Conservation (phyloP, 73 alveolate species). For the Blepharisma stoltei region DNA sequence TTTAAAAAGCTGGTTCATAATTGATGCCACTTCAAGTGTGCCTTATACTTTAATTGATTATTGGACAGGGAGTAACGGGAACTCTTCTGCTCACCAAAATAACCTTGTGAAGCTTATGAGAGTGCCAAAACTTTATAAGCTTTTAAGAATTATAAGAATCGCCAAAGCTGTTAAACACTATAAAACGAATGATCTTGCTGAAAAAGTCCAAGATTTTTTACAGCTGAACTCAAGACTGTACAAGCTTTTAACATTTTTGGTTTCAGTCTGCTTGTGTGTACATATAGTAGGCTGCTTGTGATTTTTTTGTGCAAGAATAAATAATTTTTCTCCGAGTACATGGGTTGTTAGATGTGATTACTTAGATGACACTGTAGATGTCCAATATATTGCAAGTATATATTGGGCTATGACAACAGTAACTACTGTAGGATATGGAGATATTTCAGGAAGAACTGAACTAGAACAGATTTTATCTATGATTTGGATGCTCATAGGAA, state of each 20-base stretch:
- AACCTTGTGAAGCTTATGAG: neutral
- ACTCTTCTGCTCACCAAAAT: neutral
- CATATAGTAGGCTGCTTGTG: conserved; percentile 83
- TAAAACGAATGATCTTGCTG: neutral
- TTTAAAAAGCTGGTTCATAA: conserved; percentile 33
- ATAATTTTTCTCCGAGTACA: conserved; percentile 64
- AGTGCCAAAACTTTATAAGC: conserved; percentile 22
- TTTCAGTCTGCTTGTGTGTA: conserved; percentile 65
- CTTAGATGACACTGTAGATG: conserved; percentile 27
- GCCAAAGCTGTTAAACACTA: conserved; percentile 25
- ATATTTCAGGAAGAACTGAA: conserved; percentile 77
- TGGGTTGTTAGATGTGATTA: conserved; percentile 73
- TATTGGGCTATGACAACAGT: conserved; percentile 85
- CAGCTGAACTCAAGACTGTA: conserved; percentile 63
- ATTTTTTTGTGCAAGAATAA: conserved; percentile 69
- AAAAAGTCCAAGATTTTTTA: conserved; percentile 9
- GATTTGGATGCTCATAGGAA: conserved; percentile 70
- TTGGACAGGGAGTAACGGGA: neutral
- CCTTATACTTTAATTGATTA: conserved; percentile 12
- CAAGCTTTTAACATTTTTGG: conserved; percentile 57
- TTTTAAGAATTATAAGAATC: conserved; percentile 14
- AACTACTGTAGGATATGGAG: conserved; percentile 94
- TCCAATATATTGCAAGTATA: conserved; percentile 55
- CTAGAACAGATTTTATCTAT: conserved; percentile 58
- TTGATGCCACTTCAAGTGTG: conserved; percentile 30